phyloP scores from a whole-genome alignment of 352 stramenopile species.

The Aphanomyces stellatus region DNA sequence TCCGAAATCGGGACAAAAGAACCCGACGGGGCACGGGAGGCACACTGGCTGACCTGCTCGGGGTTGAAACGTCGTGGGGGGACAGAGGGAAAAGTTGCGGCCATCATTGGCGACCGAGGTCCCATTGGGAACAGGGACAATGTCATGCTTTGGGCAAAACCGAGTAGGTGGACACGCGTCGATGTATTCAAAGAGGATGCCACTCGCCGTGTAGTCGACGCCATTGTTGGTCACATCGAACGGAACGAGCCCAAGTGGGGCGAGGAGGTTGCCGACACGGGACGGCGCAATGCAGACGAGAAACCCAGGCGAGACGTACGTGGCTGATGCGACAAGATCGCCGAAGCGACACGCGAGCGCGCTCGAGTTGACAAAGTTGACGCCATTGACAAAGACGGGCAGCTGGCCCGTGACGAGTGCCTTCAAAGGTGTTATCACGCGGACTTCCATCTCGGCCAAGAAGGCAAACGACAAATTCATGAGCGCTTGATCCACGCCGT shows the following conservation, averaged over 20 bases:
- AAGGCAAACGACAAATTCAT: slow-evolving; percentile 61
- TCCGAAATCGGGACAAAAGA: slow-evolving; percentile 89
- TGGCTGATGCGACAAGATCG: slow-evolving; percentile 46
- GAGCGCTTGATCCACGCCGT: slow-evolving; percentile 60
- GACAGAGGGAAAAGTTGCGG: slow-evolving; percentile 93
- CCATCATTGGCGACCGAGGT: slow-evolving; percentile 47
- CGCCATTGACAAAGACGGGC: slow-evolving; percentile 87
- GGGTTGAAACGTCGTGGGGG: slow-evolving; percentile 91
- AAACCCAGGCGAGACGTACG: slow-evolving; percentile 66
- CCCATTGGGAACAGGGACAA: slow-evolving; percentile 80
- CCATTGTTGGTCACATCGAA: slow-evolving; percentile 84
- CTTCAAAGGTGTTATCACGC: slow-evolving; percentile 55
- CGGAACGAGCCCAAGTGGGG: slow-evolving; percentile 36
- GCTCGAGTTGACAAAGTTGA: slow-evolving; percentile 91
- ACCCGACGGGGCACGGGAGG: slow-evolving; percentile 90
- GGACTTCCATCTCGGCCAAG: slow-evolving; percentile 73
- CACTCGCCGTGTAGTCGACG: slow-evolving; percentile 69
- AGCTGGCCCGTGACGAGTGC: slow-evolving; percentile 68
- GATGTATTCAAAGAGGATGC: slow-evolving; percentile 66
- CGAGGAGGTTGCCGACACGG: slow-evolving; percentile 39
- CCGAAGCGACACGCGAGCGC: slow-evolving; percentile 85
- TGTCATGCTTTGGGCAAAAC: slow-evolving; percentile 48
- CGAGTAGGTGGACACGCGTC: slow-evolving; percentile 43
- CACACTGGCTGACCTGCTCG: slow-evolving; percentile 66
- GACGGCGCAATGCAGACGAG: slow-evolving; percentile 74